phyloP scores from a whole-genome alignment of 805 yeast genomes.

The Starmerella floris region DNA sequence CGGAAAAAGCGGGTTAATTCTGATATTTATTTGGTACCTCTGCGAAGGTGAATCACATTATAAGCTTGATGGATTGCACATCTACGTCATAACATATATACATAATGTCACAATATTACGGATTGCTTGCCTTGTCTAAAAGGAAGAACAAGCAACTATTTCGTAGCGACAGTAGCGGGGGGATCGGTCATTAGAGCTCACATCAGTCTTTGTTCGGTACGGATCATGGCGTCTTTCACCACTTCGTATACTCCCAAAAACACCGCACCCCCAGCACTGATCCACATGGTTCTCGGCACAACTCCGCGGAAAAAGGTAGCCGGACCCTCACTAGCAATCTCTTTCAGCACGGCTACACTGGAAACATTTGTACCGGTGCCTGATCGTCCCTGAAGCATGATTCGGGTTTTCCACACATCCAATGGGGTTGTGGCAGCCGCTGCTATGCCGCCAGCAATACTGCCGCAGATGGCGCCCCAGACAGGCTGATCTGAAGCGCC shows the following conservation, averaged over 20 bases:
- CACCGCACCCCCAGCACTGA: conserved; percentile 95
- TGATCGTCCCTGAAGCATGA: conserved; percentile 48
- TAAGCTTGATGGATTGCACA: too few species aligned
- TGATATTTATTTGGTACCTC: conserved; percentile 27
- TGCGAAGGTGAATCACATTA: not conserved
- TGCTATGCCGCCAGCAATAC: conserved; percentile 85
- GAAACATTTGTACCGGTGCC: conserved; percentile 31
- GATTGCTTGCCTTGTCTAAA: too few species aligned
- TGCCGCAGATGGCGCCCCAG: conserved; percentile 83
- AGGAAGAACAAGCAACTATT: too few species aligned
- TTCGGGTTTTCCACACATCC: conserved; percentile 84
- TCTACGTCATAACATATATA: not conserved
- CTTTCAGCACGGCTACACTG: conserved; percentile 35
- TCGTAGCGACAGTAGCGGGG: too few species aligned
- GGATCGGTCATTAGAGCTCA: too few species aligned
- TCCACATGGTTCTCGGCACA: conserved; percentile 96
- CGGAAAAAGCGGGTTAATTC: conserved; percentile 37
- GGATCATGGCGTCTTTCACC: conserved; percentile 1
- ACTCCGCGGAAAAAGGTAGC: conserved; percentile 66
- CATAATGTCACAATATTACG: not conserved
- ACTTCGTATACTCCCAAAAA: conserved; percentile 85
- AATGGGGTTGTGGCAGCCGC: conserved; percentile 91
- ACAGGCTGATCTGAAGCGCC: conserved; percentile 38
- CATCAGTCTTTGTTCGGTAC: not conserved
- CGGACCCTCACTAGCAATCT: conserved; percentile 51